Percentiles rank a stretch among this genome's conserved stretches.
Evolutionary conservation across 495 filamentous ascomycete genomes (phyloP).

Genomic region (Xylaria cubensis): DNA sequence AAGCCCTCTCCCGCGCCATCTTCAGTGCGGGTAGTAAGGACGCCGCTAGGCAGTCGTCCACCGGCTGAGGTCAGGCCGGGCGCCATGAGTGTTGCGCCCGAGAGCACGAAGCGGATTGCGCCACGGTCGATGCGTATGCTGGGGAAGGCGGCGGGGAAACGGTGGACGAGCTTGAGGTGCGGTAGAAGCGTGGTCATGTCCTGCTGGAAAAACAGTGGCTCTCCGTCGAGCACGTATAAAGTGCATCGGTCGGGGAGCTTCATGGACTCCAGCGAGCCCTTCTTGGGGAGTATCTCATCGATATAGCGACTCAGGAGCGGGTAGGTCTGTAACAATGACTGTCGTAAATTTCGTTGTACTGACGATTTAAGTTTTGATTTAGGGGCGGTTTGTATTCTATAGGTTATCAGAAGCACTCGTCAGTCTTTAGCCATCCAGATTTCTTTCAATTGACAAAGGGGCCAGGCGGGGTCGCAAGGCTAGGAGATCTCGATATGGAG

Average conservation of each 20-base stretch:
- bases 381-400: conserved; percentile 68
- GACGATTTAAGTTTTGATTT: conserved; percentile 99
- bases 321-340: conserved; percentile 81
- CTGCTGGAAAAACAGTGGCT: conserved; percentile 90
- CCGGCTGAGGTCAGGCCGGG: conserved; percentile 86
- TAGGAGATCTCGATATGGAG: background rate
- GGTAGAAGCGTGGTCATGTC: conserved; percentile 76
- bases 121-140: conserved; percentile 84
- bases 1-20: conserved; percentile 51
- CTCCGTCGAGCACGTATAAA: conserved; percentile 79
- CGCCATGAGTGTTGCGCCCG: conserved; percentile 92
- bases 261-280: conserved; percentile 86
- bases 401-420: background rate
- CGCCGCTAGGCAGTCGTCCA: conserved; percentile 71
- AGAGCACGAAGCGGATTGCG: conserved; percentile 94
- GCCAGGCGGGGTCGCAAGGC: conserved; percentile 19
- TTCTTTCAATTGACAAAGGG: background rate
- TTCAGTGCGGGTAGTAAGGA: conserved; percentile 45
- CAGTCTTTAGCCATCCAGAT: background rate
- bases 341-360: conserved; percentile 83
- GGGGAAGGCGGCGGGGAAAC: conserved; percentile 70
- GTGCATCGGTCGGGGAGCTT: conserved; percentile 91
- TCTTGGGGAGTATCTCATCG: conserved; percentile 95
- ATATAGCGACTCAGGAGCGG: conserved; percentile 86
- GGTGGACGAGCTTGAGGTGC: conserved; percentile 78